Base-by-base conservation (phyloP, 768 basidiomycete genomes). In the Lepiota brunneoincarnata region DNA sequence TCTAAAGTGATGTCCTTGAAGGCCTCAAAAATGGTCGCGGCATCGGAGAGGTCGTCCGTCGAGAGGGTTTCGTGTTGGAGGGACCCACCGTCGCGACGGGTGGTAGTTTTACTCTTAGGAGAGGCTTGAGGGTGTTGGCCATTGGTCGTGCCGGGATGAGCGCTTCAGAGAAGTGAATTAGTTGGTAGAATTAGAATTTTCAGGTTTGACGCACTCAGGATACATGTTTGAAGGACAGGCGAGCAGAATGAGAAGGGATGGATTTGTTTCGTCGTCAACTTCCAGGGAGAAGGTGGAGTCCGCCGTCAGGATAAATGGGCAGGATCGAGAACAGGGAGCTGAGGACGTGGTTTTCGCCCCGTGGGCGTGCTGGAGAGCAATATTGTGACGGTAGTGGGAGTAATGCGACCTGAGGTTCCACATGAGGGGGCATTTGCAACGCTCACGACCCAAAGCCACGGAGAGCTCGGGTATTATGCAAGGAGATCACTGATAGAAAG, bases 1-100 rank as follows among this genome's bases (percentile, higher is more conserved):
- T 80, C 79, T 24, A 80, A 67, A 37, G 74, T 67, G 55, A 79
- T 78, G 23, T 80, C 77, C 2, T 66, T 64, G 58, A 80, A 78
- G 2, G 72, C 74, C 35, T 72, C 68, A 56, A 76, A 76, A 2
- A 69, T 63, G 42, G 66, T 57, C 10, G 67, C 64, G 20, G 39
- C 31, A 34, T 54, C 12, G 57, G 39, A 37, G 51, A 39, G 1
- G 56, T 63, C 35, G 51, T 54, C 35, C 43, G 24, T 62, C 61
- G 23, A 46, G 49, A 42, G 28, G 48, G 24, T 50, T 58, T 44
- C 61, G 64, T 42, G 24, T 35, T 58, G 41, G 67, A 63, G 4
- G 65, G 67, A 31, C 59, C 67, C 67, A 14, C 61, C 59, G 3
- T 66, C 63, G 4, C 47, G 51, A 31, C 53, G 37, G 14, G 61